Base-by-base conservation (phyloP, 352 stramenopile species). In the Phytopythium ostracodes region DNA sequence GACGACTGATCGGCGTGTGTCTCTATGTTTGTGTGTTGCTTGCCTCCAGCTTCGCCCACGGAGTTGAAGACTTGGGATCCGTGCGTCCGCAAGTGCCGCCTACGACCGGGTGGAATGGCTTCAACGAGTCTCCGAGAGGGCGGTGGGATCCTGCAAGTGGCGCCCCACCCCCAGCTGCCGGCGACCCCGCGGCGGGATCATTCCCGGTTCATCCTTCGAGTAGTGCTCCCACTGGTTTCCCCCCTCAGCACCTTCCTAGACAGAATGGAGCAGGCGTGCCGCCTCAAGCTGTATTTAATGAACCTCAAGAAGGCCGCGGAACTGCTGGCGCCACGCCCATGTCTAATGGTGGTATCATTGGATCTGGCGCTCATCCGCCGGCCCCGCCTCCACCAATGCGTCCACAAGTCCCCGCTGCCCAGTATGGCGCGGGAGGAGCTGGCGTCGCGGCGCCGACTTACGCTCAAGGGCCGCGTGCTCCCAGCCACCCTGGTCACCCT, bases 1-100 rank as follows among this genome's bases (percentile, higher is more conserved):
- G 68, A 56, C 70, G 58, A 78, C 75, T 57, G 56, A 66, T 71
- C 51, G 62, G 49, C 62, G 51, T 60, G 57, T 60, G 60, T n/a
- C 46, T 59, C 49, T 31, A 60, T 33, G 29, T 33, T 73, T 15
- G 69, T 58, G 54, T 62, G 66, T n/a, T 59, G 14, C 63, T 66
- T 68, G 55, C 20, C 38, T 63, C 44, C 59, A 93, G 84, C 44
- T 94, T 92, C 79, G 85, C 85, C n/a, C 85, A 94, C 43, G 81
- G 83, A 44, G 75, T 92, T 50, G 68, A 89, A 44, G 81, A 94
- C 56, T 63, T 92, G 22, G 81, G 65, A 44, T 56, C 66, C n/a
- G 35, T 36, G 7, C 52, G 63, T 68, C 42, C 67, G 56, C 25
- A 50, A 6, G 6, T 38, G 4, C 38, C 52, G 36, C 53, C 55